Percentiles rank a stretch among this genome's conserved stretches.
Conservation (phyloP, 225 moss, liverwort and hornwort genomes). For the Climacium dendroides region DNA sequence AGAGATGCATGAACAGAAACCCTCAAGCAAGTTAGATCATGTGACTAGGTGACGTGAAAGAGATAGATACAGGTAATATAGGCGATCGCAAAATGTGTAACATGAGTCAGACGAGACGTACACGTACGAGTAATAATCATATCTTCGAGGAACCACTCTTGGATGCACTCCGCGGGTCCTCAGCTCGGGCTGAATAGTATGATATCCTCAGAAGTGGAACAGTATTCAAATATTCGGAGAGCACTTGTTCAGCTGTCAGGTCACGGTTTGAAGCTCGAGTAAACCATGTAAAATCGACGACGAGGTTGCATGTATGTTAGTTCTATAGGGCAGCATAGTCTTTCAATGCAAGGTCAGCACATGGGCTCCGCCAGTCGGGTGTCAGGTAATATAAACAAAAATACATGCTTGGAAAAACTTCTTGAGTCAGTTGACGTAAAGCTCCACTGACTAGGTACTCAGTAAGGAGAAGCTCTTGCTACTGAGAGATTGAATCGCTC, state of each 20-base stretch:
- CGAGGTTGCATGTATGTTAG: neutral
- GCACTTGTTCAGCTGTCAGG: neutral
- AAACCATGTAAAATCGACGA: neutral
- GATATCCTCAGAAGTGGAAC: neutral
- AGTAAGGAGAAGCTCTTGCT: neutral
- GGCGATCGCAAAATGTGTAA: neutral
- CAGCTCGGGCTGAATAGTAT: neutral
- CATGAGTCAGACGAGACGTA: neutral
- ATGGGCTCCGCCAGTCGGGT: neutral
- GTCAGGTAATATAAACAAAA: neutral
- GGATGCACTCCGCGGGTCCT: neutral
- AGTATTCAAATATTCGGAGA: neutral
- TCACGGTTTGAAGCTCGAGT: neutral
- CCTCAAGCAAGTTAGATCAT: neutral
- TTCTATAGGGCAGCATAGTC: neutral
- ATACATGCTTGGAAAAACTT: neutral
- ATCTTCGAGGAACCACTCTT: neutral
- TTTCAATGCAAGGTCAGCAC: neutral
- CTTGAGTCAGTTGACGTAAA: neutral
- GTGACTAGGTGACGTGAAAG: neutral
- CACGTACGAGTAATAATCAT: neutral
- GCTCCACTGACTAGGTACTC: neutral
- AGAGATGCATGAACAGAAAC: neutral
- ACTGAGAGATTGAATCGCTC: neutral
- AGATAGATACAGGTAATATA: neutral